phyloP scores from a whole-genome alignment of 2,329 filamentous ascomycete species.

The Akanthomyces dipterigenus region DNA sequence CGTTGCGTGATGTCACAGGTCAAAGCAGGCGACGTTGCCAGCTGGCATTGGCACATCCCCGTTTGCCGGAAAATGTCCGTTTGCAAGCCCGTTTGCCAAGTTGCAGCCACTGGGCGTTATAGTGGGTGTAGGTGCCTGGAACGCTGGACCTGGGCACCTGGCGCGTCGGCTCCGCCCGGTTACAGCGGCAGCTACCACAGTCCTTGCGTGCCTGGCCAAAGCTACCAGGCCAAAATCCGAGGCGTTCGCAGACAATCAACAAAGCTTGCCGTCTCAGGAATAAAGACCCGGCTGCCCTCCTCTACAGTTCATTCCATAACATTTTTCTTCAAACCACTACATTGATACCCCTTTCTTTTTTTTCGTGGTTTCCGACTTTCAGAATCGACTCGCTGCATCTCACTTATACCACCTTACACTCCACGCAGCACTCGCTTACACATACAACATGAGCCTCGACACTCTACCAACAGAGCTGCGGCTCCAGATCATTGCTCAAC shows the following conservation, averaged over 20 bases:
- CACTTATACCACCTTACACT: not conserved
- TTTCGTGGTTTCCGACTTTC: not conserved
- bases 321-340: not conserved
- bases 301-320: not conserved
- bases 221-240: not conserved
- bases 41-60: not conserved
- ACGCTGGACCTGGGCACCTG: not conserved
- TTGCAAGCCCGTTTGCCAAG: not conserved
- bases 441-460: slow-evolving; percentile 8
- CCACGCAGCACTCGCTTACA: not conserved
- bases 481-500: slow-evolving; percentile 5
- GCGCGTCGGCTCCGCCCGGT: slow-evolving; percentile 2
- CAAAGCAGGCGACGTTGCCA: not conserved
- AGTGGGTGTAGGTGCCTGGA: not conserved
- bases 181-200: not conserved
- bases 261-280: not conserved
- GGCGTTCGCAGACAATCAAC: not conserved
- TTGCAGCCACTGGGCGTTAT: not conserved
- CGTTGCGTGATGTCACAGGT: not conserved
- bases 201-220: not conserved
- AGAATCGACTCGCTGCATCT: not conserved
- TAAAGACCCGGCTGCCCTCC: slow-evolving; percentile 6
- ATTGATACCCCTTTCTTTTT: not conserved
- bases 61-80: not conserved
- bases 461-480: slow-evolving; percentile 9